Conservation (phyloP, 2,329 filamentous ascomycete genomes). For the Penicillium sp. region DNA sequence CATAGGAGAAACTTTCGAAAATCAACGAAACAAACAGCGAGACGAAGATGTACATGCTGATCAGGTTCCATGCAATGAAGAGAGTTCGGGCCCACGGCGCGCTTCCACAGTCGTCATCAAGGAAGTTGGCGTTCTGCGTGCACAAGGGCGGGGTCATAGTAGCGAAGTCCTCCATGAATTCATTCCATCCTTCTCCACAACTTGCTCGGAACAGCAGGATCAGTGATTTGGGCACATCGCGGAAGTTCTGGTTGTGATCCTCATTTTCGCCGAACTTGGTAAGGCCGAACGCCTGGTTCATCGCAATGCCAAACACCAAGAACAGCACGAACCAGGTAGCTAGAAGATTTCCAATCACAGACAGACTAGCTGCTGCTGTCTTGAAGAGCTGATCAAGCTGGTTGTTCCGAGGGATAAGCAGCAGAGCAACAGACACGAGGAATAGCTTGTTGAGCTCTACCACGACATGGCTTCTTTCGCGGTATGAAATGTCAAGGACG, state of each 20-base stretch:
- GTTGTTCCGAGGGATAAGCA: slow-evolving; percentile 94
- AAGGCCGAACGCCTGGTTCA: slow-evolving; percentile 93
- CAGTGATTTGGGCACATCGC: slow-evolving; percentile 88
- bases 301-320: slow-evolving; percentile 90
- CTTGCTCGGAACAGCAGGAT: slow-evolving; percentile 92
- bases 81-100: slow-evolving; percentile 81
- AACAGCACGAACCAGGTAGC: slow-evolving; percentile 98
- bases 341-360: slow-evolving; percentile 84
- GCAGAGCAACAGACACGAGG: slow-evolving; percentile 80
- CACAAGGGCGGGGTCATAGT: slow-evolving; percentile 77
- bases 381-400: slow-evolving; percentile 98
- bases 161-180: slow-evolving; percentile 94
- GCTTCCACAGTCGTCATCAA: slow-evolving; percentile 89
- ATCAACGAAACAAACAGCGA: slow-evolving; percentile 98
- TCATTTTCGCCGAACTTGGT: slow-evolving; percentile 79
- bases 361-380: slow-evolving; percentile 89
- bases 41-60: slow-evolving; percentile 99
- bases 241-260: slow-evolving; percentile 81
- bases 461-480: slow-evolving; percentile 56
- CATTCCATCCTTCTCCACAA: slow-evolving; percentile 93
- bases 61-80: slow-evolving; percentile 96
- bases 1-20: slow-evolving; percentile 98
- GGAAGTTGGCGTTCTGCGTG: slow-evolving; percentile 70
- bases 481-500: slow-evolving; percentile 65
- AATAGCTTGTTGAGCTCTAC: slow-evolving; percentile 90